Evolutionary conservation across 2,329 filamentous ascomycete genomes (phyloP).

Genomic region (Acephala macrosclerotiorum): DNA sequence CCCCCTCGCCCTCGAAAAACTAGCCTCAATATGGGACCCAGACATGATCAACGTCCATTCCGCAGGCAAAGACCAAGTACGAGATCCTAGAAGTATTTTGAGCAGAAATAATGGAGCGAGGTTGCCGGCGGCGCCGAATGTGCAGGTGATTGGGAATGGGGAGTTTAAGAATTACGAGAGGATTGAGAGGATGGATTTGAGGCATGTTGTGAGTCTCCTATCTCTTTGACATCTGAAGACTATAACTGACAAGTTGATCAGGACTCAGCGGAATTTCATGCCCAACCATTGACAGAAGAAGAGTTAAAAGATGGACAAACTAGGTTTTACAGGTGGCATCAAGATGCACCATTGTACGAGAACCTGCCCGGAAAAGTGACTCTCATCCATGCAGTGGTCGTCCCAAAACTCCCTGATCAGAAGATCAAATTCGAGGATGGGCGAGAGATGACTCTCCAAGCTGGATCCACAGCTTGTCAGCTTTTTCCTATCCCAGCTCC

Average conservation of each 20-base stretch:
- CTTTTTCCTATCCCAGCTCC: not conserved
- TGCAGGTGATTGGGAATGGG: constrained; percentile 25
- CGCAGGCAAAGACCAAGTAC: constrained; percentile 11
- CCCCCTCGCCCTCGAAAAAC: constrained; percentile 13
- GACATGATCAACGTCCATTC: constrained; percentile 21
- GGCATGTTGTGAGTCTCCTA: constrained; percentile 13
- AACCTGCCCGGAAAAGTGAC: constrained; percentile 42
- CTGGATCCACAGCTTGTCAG: constrained; percentile 39
- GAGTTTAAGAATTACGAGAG: constrained; percentile 22
- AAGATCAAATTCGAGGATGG: constrained; percentile 36
- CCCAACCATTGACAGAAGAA: constrained; percentile 20
- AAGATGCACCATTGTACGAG: constrained; percentile 43
- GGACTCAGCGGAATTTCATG: constrained; percentile 26
- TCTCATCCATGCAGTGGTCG: constrained; percentile 34
- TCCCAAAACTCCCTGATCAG: constrained; percentile 38
- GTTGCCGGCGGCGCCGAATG: constrained; percentile 2
- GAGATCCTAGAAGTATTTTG: constrained; percentile 25
- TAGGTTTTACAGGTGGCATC: constrained; percentile 43
- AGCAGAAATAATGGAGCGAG: constrained; percentile 17
- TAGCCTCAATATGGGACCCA: constrained; percentile 23
- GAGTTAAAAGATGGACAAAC: constrained; percentile 35
- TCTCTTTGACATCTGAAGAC: not conserved
- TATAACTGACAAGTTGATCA: not conserved
- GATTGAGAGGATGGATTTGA: constrained; percentile 14
- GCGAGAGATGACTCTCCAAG: constrained; percentile 30